Evolutionary conservation across 129 eudicot genomes (phyloP).

Genomic region (Solidago caesia): DNA sequence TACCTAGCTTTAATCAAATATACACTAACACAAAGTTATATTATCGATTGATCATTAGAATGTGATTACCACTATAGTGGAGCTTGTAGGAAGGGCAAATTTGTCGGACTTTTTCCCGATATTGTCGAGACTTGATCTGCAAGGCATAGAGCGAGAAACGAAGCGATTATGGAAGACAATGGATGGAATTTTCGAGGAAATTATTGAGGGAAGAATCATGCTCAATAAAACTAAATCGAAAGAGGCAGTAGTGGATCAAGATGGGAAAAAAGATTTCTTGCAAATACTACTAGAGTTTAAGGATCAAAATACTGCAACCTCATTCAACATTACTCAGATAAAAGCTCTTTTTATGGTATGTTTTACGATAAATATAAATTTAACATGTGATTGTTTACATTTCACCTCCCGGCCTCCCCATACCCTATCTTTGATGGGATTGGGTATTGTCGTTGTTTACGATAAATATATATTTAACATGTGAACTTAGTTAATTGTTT

Average conservation of each 20-base stretch:
- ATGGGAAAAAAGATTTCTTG: background rate
- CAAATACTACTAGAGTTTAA: background rate
- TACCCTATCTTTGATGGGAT: too few relatives aligned
- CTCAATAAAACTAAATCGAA: background rate
- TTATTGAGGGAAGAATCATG: background rate
- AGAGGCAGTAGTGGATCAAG: background rate
- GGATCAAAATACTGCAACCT: background rate
- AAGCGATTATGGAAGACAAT: background rate
- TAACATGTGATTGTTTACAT: background rate
- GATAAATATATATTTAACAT: background rate
- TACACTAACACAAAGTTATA: too few relatives aligned
- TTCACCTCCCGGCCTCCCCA: background rate
- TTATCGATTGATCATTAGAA: background rate
- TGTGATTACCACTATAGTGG: background rate
- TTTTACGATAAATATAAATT: background rate
- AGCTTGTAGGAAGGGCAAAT: background rate
- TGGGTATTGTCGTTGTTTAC: too few relatives aligned
- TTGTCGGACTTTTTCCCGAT: slow-evolving; percentile 1
- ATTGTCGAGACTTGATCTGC: background rate
- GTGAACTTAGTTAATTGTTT: background rate
- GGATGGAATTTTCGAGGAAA: background rate
- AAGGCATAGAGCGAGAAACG: background rate
- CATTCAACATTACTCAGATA: background rate
- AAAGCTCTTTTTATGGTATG: slow-evolving; percentile 3
- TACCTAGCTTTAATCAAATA: too few relatives aligned